phyloP scores from a whole-genome alignment of 2,329 filamentous ascomycete species.

The Hymenoscyphus linearis region DNA sequence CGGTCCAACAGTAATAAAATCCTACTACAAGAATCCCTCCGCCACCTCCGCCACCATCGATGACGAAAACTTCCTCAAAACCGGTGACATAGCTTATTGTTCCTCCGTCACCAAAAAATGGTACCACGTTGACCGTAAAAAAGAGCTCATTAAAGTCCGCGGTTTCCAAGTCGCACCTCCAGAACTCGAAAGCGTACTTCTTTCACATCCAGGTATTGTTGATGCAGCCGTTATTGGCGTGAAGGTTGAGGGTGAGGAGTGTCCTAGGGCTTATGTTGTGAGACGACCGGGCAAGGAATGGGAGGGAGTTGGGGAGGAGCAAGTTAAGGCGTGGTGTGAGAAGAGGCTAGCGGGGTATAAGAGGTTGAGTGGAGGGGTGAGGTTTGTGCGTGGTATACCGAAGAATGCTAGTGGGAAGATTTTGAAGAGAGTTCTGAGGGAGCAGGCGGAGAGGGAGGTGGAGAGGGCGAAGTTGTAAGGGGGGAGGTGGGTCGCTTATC shows the following conservation, averaged over 20 bases:
- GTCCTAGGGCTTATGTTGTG: conserved; percentile 34
- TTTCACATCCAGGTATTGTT: conserved; percentile 37
- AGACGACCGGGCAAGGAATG: conserved; percentile 38
- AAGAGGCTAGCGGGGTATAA: conserved; percentile 59
- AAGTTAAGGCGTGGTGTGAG: conserved; percentile 54
- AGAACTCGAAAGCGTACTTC: conserved; percentile 36
- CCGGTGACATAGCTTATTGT: conserved; percentile 62
- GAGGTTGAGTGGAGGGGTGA: conserved; percentile 64
- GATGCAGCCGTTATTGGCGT: conserved; percentile 60
- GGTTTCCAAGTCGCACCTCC: conserved; percentile 41
- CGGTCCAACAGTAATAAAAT: conserved; percentile 67
- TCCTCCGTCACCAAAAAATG: conserved; percentile 59
- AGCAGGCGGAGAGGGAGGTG: conserved; percentile 20
- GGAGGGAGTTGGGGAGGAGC: conserved; percentile 34
- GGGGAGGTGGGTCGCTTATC: too few species aligned
- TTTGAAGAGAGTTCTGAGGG: conserved; percentile 40
- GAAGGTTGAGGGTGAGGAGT: conserved; percentile 34
- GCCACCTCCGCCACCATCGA: conserved; percentile 39
- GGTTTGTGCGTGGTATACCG: conserved; percentile 63
- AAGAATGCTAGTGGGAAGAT: conserved; percentile 60
- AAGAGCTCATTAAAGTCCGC: conserved; percentile 50
- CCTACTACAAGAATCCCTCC: conserved; percentile 58
- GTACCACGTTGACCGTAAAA: conserved; percentile 69
- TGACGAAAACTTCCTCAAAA: conserved; percentile 65
- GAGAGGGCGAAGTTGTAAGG: conserved; percentile 3